These are phyloP conservation scores for Incumbomyces delicatus DNA, from an alignment of 2,329 filamentous ascomycete genomes.

Conservation along the genomic window DNA sequence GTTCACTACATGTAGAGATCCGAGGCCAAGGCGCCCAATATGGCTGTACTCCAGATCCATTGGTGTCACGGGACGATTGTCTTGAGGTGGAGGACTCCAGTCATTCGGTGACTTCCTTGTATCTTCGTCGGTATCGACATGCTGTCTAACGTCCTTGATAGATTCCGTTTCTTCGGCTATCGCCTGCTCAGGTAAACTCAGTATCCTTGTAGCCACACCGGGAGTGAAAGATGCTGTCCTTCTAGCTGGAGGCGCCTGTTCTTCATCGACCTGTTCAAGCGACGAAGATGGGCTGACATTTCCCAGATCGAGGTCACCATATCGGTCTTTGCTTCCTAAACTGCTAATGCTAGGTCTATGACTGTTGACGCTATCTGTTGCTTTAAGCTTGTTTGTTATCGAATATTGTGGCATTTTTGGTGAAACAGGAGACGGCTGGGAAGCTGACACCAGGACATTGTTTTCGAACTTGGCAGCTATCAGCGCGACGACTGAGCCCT, in stretches of 20 bases:
- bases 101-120: not conserved
- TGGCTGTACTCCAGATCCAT: constrained; percentile 18
- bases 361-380: constrained; percentile 5
- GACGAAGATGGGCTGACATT: constrained; percentile 10
- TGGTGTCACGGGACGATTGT: constrained; percentile 17
- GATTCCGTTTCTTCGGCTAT: constrained; percentile 1
- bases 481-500: constrained; percentile 10
- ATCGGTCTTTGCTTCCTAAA: constrained; percentile 8
- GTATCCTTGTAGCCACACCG: constrained; percentile 18
- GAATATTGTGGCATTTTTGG: constrained; percentile 12
- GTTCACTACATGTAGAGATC: constrained; percentile 20
- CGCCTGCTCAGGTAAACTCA: not conserved
- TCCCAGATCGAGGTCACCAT: constrained; percentile 1
- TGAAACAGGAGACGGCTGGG: constrained; percentile 9
- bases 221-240: constrained; percentile 18
- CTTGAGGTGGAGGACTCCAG: constrained; percentile 11
- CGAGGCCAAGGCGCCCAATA: constrained; percentile 15
- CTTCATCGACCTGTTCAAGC: constrained; percentile 13
- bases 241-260: constrained; percentile 12
- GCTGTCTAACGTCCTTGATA: not conserved
- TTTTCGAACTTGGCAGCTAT: constrained; percentile 15
- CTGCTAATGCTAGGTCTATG: constrained; percentile 9
- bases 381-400: constrained; percentile 10
- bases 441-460: not conserved
- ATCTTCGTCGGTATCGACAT: not conserved